Evolutionary conservation across 352 stramenopile species (phyloP).

Genomic region (Globisporangium emineosum): DNA sequence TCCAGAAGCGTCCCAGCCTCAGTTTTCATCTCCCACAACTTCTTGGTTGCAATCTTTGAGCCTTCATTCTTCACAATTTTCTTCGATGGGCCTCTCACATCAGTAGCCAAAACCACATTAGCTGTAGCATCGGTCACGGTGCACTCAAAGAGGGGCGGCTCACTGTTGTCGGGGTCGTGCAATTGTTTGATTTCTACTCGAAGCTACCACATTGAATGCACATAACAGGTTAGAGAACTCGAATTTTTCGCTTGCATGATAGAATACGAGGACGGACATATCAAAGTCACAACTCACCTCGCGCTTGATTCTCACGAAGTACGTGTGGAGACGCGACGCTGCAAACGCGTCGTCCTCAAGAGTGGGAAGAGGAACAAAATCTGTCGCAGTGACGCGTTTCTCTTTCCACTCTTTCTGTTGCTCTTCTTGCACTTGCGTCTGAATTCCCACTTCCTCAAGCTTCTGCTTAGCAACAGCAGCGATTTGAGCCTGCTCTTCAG

Average conservation of each 20-base stretch:
- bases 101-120: slow-evolving; percentile 34
- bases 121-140: slow-evolving; percentile 41
- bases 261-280: too few species aligned
- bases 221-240: neutral
- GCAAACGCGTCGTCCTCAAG: slow-evolving; percentile 69
- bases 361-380: slow-evolving; percentile 39
- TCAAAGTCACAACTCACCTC: slow-evolving; percentile 18
- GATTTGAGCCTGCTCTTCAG: slow-evolving; percentile 26
- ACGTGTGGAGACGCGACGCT: slow-evolving; percentile 44
- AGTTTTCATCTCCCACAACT: slow-evolving; percentile 75
- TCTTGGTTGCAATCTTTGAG: slow-evolving; percentile 61
- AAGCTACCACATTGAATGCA: slow-evolving; percentile 25
- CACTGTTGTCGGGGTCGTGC: slow-evolving; percentile 47
- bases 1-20: slow-evolving; percentile 40
- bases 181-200: slow-evolving; percentile 38
- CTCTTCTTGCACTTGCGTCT: slow-evolving; percentile 25
- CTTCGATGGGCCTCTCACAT: slow-evolving; percentile 61
- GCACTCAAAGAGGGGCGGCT: slow-evolving; percentile 63
- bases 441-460: slow-evolving; percentile 28
- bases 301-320: slow-evolving; percentile 69
- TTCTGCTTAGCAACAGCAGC: slow-evolving; percentile 38
- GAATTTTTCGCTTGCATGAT: neutral
- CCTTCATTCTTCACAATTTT: slow-evolving; percentile 70
- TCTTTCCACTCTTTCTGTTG: slow-evolving; percentile 43
- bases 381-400: slow-evolving; percentile 28